Conservation (phyloP, 23 red algal species). For the Gracilaria caudata region DNA sequence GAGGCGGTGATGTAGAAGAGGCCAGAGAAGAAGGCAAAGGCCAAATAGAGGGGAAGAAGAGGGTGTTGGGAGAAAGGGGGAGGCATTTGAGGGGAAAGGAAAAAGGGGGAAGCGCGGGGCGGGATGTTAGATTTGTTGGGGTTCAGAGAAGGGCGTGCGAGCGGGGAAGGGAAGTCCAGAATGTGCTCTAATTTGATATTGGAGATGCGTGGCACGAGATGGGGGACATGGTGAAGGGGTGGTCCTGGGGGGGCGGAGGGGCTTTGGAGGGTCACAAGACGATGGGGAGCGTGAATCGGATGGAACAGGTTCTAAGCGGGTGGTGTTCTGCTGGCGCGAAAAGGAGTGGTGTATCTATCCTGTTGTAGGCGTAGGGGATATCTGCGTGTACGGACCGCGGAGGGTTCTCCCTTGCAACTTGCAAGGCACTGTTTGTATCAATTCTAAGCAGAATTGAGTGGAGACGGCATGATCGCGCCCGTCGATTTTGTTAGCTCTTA, state of each 20-base stretch:
- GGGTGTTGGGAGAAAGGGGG: not conserved
- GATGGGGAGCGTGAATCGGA: not conserved
- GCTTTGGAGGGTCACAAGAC: not conserved
- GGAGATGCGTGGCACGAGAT: not conserved
- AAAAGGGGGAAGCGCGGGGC: not conserved
- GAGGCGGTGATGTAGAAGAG: not conserved
- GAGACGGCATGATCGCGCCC: not conserved
- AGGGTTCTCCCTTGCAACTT: no score
- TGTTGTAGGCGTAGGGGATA: not conserved
- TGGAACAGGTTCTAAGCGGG: not conserved
- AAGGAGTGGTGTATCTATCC: no score
- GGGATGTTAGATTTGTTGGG: not conserved
- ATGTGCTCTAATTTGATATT: not conserved
- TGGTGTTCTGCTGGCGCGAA: no score
- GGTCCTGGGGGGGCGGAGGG: not conserved
- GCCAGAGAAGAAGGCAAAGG: not conserved
- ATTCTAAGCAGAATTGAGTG: not conserved
- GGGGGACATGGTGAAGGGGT: not conserved
- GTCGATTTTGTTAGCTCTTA: no score
- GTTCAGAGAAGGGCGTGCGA: not conserved
- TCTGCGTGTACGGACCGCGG: not conserved
- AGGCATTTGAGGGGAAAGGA: not conserved
- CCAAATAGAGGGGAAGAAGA: not conserved
- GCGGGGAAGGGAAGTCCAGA: not conserved
- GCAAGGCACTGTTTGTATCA: no score